Evolutionary conservation across 768 basidiomycete species (phyloP), one percentile per base, ranked within the genome.

Genomic region (Lentinula lateritia): DNA sequence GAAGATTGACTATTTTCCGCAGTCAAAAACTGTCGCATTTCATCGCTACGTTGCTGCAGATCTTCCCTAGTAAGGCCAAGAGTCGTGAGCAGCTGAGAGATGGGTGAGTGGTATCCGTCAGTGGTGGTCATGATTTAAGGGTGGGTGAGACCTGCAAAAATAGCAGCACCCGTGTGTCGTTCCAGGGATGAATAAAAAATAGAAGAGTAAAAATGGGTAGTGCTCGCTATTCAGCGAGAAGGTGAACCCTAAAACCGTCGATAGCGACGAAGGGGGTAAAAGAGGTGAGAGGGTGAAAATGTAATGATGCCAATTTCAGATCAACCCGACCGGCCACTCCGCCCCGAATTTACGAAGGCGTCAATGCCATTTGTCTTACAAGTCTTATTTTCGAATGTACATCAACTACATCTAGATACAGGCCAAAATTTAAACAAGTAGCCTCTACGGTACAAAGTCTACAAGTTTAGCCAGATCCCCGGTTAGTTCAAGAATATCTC

Each of bases 41-140:
- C 83, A 75, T 87, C 81, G 67, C 86, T 90, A 69, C 84, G 88
- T 69, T 83, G 80, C 66, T 78, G 71, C 61, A 92, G 76, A 74
- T 92, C 90, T 68, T 89, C 85, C 72, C 88, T 83, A 65, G 91
- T 90, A 69, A 92, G 80, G 56, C 90, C 89, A 45, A 92, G 79
- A 16, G 84, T 84, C 66, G 83, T 78, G 39, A 92, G 75, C 23
- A 92, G 81, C 66, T 86, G 84, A 36, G 88, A 88, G 34, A 90
- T 90, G 39, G 90, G 90, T 7, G 90, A 92, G 55, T 71, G 71
- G 63, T 78, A 73, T 56, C 68, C 73, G 64, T 78, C 63, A n/a
- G 10, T 56, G 41, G 60, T 72, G 41, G 73, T 68, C 80, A 82
- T 82, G 50, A 56, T 56, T 62, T 66, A 13, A 42, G 55, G 20